Conservation (phyloP, 208 protist genomes). For the Perkinsela sp. region DNA sequence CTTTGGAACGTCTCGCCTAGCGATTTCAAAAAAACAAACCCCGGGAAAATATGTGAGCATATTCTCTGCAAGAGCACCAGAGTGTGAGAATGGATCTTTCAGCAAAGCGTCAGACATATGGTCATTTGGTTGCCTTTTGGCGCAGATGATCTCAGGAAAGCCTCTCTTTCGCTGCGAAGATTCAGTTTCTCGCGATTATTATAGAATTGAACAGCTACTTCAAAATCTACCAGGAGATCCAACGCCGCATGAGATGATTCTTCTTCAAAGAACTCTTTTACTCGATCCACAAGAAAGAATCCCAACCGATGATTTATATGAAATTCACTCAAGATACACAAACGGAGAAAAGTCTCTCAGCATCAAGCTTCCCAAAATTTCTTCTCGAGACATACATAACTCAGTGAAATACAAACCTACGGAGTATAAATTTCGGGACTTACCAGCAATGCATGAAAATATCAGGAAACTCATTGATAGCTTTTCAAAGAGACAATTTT, state of each 20-base stretch:
- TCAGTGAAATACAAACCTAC: neutral
- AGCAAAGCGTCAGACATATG: neutral
- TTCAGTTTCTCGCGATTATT: neutral
- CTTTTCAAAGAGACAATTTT: neutral
- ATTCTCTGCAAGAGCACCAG: neutral
- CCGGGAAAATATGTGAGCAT: neutral
- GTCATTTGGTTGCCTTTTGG: neutral
- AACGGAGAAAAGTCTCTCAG: neutral
- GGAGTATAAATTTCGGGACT: neutral
- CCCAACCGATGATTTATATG: neutral
- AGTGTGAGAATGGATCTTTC: neutral
- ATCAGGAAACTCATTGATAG: neutral
- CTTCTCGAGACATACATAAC: neutral
- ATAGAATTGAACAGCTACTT: neutral
- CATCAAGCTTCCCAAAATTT: neutral
- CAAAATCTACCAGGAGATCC: neutral
- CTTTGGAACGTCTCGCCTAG: neutral
- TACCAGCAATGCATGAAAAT: neutral
- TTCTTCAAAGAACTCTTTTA: neutral
- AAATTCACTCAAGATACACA: neutral
- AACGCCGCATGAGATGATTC: neutral
- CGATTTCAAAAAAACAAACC: neutral
- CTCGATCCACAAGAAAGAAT: neutral
- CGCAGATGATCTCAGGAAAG: neutral
- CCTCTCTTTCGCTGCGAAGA: neutral